Evolutionary conservation across 2,329 filamentous ascomycete species (phyloP).

Genomic region (Dactylonectria estremocensis): DNA sequence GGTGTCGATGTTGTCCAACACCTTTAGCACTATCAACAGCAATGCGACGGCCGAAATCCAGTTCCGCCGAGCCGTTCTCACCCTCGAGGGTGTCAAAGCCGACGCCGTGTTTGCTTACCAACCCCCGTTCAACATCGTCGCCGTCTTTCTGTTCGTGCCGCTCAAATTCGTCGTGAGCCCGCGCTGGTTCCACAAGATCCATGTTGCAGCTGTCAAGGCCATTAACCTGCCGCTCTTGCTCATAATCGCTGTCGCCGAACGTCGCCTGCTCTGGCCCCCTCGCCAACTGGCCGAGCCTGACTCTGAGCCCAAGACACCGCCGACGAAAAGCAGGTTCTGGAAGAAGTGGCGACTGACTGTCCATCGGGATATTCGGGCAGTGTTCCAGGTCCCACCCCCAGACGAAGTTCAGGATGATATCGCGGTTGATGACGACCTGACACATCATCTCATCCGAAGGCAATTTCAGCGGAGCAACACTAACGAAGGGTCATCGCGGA

Average conservation of each 20-base stretch:
- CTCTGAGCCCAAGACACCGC: constrained; percentile 40
- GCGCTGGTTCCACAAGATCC: constrained; percentile 92
- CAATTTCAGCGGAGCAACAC: constrained; percentile 67
- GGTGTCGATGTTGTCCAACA: constrained; percentile 89
- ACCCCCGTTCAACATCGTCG: constrained; percentile 87
- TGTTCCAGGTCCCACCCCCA: constrained; percentile 81
- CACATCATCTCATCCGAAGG: constrained; percentile 70
- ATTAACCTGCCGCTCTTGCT: constrained; percentile 84
- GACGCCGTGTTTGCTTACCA: constrained; percentile 88
- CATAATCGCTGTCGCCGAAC: constrained; percentile 79
- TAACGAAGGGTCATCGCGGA: constrained; percentile 51
- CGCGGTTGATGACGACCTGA: constrained; percentile 71
- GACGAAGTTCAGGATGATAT: constrained; percentile 72
- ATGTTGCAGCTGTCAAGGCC: constrained; percentile 81
- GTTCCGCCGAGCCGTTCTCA: constrained; percentile 85
- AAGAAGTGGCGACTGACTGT: constrained; percentile 78
- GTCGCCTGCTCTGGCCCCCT: constrained; percentile 74
- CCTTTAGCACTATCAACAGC: constrained; percentile 82
- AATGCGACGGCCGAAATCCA: constrained; percentile 89
- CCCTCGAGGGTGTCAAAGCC: constrained; percentile 87
- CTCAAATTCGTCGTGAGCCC: constrained; percentile 84
- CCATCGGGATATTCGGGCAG: constrained; percentile 79
- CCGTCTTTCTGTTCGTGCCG: constrained; percentile 80
- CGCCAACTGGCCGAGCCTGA: constrained; percentile 33
- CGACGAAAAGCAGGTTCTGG: constrained; percentile 69